Conservation (phyloP, 1,139 yeast genomes). For the Arxiozyma slooffiae region DNA sequence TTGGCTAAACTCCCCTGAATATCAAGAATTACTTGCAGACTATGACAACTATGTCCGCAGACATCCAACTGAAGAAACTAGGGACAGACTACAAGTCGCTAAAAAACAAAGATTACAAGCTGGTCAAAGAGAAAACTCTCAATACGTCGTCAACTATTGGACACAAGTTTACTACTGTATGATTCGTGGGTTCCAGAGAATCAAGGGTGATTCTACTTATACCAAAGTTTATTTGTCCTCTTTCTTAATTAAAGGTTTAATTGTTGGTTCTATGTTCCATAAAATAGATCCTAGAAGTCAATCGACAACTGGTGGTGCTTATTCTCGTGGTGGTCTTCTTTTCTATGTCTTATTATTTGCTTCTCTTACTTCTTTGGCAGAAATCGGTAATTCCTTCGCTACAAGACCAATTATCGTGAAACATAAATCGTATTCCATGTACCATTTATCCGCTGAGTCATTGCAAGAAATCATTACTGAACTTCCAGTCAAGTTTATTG, state of each 20-base stretch:
- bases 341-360: slow-evolving; percentile 50
- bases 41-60: slow-evolving; percentile 36
- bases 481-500: slow-evolving; percentile 43
- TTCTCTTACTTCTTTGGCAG: slow-evolving; percentile 49
- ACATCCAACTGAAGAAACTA: slow-evolving; percentile 35
- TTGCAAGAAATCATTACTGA: slow-evolving; percentile 50
- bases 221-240: slow-evolving; percentile 42
- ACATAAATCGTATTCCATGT: slow-evolving; percentile 54
- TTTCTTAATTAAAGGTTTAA: slow-evolving; percentile 42
- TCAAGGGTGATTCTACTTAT: slow-evolving; percentile 46
- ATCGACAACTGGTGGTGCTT: slow-evolving; percentile 42
- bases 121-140: slow-evolving; percentile 38
- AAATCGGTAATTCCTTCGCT: slow-evolving; percentile 46
- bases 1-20: slow-evolving; percentile 48
- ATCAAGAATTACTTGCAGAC: slow-evolving; percentile 33
- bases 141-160: slow-evolving; percentile 38
- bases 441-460: slow-evolving; percentile 61
- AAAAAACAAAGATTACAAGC: slow-evolving; percentile 39
- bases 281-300: slow-evolving; percentile 34
- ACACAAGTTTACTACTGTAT: slow-evolving; percentile 39
- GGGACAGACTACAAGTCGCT: slow-evolving; percentile 34
- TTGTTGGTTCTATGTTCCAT: slow-evolving; percentile 49
- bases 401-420: slow-evolving; percentile 52
- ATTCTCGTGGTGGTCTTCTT: slow-evolving; percentile 47
- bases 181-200: slow-evolving; percentile 46